Evolutionary conservation across 495 filamentous ascomycete species (phyloP), one percentile per base, ranked within the genome.

Genomic region (Haplographium delicatum): DNA sequence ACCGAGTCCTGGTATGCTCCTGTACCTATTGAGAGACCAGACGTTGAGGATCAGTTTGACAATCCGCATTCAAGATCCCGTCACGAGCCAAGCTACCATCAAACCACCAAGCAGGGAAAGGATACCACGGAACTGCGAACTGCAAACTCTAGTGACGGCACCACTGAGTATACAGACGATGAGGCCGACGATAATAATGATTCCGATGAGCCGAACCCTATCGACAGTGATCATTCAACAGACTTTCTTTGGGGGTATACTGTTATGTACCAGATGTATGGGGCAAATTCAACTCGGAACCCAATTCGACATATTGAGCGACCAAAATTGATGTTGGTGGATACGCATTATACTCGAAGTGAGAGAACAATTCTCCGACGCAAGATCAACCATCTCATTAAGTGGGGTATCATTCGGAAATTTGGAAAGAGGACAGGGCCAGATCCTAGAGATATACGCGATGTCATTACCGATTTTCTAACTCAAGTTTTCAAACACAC

Each of bases 1-100:
- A 45, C 50, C 22, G 40, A 52, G 27, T 44, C 23, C 22, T 52
- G 50, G 50, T 52, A 52, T 25, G 38, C 50, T 11, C 33, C 40
- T 13, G 19, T 38, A 20, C 40, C 40, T 26, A 35, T 13, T 11
- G 16, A 5, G 5, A 1, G 46, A 26, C 8, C 20, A 5, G 33
- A n/a, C 15, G 16, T 23, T n/a, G 23, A 40, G 13, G 33, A 25
- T 26, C 46, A 49, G 19, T 52, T 52, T 13, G 31, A 44, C 9
- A n/a, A n/a, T n/a, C n/a, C n/a, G n/a, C n/a, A n/a, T n/a, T n/a
- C n/a, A n/a, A n/a, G n/a, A n/a, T n/a, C n/a, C n/a, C n/a, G n/a
- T n/a, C n/a, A n/a, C n/a, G n/a, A n/a, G n/a, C n/a, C n/a, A n/a
- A n/a, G n/a, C n/a, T n/a, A n/a, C n/a, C n/a, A n/a, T n/a, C n/a